Percentiles rank a stretch among this genome's conserved stretches.
phyloP scores from a whole-genome alignment of 2,329 filamentous ascomycete genomes.

The Aspergillus calidoustus region DNA sequence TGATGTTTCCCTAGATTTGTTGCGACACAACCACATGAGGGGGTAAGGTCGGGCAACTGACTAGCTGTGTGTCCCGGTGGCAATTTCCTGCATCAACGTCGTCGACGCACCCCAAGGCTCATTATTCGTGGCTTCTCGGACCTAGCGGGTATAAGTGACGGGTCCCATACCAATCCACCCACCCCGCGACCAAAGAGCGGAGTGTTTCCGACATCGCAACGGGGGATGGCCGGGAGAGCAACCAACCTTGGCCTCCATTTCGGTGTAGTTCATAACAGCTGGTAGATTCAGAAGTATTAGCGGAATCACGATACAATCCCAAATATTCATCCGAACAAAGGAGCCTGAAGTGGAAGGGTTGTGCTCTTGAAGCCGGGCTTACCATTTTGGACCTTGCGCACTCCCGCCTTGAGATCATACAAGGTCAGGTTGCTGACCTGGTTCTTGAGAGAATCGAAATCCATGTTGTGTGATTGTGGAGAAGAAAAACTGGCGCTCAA shows the following conservation, averaged over 20 bases:
- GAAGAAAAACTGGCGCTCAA: slow-evolving; percentile 17
- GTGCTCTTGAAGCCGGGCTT: slow-evolving; percentile 34
- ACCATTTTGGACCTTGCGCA: slow-evolving; percentile 98
- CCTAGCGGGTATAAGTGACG: slow-evolving; percentile 55
- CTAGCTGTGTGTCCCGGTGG: slow-evolving; percentile 98
- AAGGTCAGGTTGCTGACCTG: slow-evolving; percentile 89
- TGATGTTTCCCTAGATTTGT: slow-evolving; percentile 5
- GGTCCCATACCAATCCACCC: slow-evolving; percentile 9
- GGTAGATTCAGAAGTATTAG: slow-evolving; percentile 22
- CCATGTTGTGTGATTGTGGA: slow-evolving; percentile 62
- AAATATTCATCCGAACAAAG: not conserved
- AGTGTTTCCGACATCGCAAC: slow-evolving; percentile 11
- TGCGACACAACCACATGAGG: slow-evolving; percentile 12
- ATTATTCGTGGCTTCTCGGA: slow-evolving; percentile 98
- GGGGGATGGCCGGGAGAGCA: slow-evolving; percentile 22
- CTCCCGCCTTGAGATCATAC: slow-evolving; percentile 93
- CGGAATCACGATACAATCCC: slow-evolving; percentile 1
- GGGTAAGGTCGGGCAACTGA: slow-evolving; percentile 55
- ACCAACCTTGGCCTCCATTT: slow-evolving; percentile 76
- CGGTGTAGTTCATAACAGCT: slow-evolving; percentile 98
- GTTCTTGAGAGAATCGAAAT: slow-evolving; percentile 82
- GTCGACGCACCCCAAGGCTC: slow-evolving; percentile 92
- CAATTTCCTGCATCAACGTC: slow-evolving; percentile 94
- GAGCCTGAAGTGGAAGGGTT: not conserved
- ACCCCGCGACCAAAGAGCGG: slow-evolving; percentile 11